Base-by-base conservation (phyloP, 2,329 filamentous ascomycete species). In the Paraphaeosphaeria minitans region DNA sequence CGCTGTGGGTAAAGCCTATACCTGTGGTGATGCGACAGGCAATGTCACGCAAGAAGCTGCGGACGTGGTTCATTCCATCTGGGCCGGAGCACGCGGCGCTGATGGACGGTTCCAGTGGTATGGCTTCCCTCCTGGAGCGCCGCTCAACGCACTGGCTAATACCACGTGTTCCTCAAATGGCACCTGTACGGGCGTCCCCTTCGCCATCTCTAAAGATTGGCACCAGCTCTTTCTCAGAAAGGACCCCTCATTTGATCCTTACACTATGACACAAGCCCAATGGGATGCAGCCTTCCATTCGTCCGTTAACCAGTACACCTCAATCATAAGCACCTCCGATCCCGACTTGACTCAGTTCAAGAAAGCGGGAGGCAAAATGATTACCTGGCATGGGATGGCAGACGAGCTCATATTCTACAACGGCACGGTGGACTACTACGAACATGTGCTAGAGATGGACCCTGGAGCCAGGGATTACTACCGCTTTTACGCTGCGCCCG, bases 401-500 rank as follows among this genome's bases (percentile, higher is more conserved):
- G 64, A 67, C 24, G 41, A 42, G 29, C 47, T 64, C 4, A 65
- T 63, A 21, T 54, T 58, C 3, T 65, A 49, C 37, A 50, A 56
- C 5, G 55, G 43, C 3, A 58, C 63, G 12, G 39, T 48, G 14
- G 42, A 66, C 37, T 66, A 67, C 42, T 66, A 70, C 21, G 21
- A 59, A 3, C 35, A 27, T 6, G 63, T 66, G 6, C 62, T 63
- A 2, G 56, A 49, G 1, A 35, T 65, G 2, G 24, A 53, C 19
- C 43, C 59, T 8, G 43, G 63, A 4, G 60, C 68, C 0, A 27
- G 67, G 21, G 58, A 67, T 7, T 72, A 67, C 62, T 71, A 59
- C 56, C 67, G 70, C 27, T 52, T 61, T 19, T 73, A 69, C 52
- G 55, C 64, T 43, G 65, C 56, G 3, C 68, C 71, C 3, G 72